Base-by-base conservation (phyloP, 176 grass and related monocot species). In the Ensete ventricosum region DNA sequence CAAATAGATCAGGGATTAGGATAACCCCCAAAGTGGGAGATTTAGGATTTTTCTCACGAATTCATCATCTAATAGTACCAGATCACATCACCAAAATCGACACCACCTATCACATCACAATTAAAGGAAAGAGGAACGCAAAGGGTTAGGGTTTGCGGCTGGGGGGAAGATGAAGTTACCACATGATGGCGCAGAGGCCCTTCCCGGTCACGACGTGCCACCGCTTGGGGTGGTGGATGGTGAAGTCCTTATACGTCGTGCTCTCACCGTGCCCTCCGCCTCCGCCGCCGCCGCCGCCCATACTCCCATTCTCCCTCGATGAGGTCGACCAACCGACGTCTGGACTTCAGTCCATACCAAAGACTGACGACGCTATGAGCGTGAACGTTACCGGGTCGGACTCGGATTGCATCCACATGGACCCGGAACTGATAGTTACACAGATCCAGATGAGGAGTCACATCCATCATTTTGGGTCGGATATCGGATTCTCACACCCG, bases 121-220 rank as follows among this genome's bases (percentile, higher is more conserved):
- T 17, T 26, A 17, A 67, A 26, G 7, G 24, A 67, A 12, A 67
- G 26, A 34, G 64, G 13, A 14, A 14, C 3, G 64, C 2, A 34
- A 4, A 34, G 11, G 25, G 12, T 67, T 26, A 13, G 52, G 49
- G 27, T 17, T 16, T 2, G 11, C 3, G 20, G 49, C 34, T 6
- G 8, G 54, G 12, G 24, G 12, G 4, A 26, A 34, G 25, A 13
- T 22, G 9, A 70, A 48, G 10, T 62, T 85, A 97, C 94, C 94
- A 97, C 94, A 97, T 97, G 74, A 90, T 65, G 72, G 90, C 90
- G 85, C 94, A 97, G 48, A 97, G 81, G 54, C 90, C 94, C 84
- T 97, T 93, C 53, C 94, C 94, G 67, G 86, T 87, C 72, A 87
- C 78, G 57, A 79, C 82, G 80, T 97, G 94, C 90, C 94, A 97